Base-by-base conservation (phyloP, 2,329 filamentous ascomycete genomes). In the Cordyceps tenuipes region DNA sequence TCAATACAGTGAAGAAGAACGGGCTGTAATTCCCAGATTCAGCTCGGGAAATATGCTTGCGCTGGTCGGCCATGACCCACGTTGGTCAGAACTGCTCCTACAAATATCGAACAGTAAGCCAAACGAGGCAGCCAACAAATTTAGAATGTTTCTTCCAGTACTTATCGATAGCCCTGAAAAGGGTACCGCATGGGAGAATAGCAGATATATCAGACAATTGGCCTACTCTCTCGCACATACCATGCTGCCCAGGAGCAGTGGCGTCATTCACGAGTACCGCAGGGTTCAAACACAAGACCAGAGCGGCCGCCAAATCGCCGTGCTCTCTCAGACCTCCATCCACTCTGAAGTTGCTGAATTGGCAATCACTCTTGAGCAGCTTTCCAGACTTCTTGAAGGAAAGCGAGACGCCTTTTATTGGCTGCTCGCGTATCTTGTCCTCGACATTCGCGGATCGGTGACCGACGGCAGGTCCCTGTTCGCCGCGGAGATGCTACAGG, bases 91-190 rank as follows among this genome's bases (percentile, higher is more conserved):
- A 61, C 60, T 76, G 7, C 55, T 74, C 12, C 55, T 76, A 1
- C 72, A 75, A 53, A 50, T 74, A 49, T 62, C 63, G 17, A 44
- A 55, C 46, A 41, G 1, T 50, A 21, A 43, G 65, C 5, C 46
- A 57, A 19, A 7, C 9, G 15, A 17, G 23, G 7, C 29, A 8
- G 60, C 60, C 2, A 63, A 70, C 2, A 61, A 64, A 1, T 66
- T 72, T 13, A 72, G 78, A 46, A 77, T 90, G 13, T 92, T 87
- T 68, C 76, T 91, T 0, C 85, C 87, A 0, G 77, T 86, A 23
- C 70, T 91, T 0, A 72, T 85, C 10, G 84, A 87, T 63, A 79
- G 78, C 60, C 78, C 79, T 19, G 67, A 70, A n/a, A 77, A 79
- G 34, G 77, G 77, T 48, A 85, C 78, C 65, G 80, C 82, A 17